Evolutionary conservation across 129 eudicot species (phyloP).

Genomic region (Solidago caesia): DNA sequence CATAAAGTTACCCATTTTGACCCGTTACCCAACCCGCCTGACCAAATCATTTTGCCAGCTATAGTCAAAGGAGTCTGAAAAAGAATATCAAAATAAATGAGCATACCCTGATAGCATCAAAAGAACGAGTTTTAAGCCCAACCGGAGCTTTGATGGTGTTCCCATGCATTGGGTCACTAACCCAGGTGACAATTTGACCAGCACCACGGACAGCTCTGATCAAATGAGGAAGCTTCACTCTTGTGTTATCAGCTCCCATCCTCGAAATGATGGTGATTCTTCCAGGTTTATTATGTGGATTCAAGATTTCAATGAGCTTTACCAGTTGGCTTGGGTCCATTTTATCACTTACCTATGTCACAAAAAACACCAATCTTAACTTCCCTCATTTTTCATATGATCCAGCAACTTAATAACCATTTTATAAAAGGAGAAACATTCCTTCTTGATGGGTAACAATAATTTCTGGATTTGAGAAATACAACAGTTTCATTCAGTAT

Average conservation of each 20-base stretch:
- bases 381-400: background rate
- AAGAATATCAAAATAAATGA: background rate
- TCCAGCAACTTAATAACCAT: background rate
- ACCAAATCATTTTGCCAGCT: background rate
- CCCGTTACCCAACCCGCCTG: background rate
- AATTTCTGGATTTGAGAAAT: no score
- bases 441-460: no score
- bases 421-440: background rate
- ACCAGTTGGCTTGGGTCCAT: constrained; percentile 80
- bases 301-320: constrained; percentile 77
- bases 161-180: constrained; percentile 93
- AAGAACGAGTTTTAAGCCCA: constrained; percentile 80
- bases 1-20: background rate
- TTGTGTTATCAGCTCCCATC: constrained; percentile 90
- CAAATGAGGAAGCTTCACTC: constrained; percentile 83
- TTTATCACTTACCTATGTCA: constrained; percentile 74
- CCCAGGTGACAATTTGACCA: constrained; percentile 93
- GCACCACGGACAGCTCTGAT: constrained; percentile 84
- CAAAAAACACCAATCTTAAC: constrained; percentile 11
- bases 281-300: constrained; percentile 81
- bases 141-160: constrained; percentile 92
- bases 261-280: constrained; percentile 73
- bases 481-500: no score
- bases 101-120: constrained; percentile 67
- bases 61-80: background rate